phyloP scores from a whole-genome alignment of 2,329 filamentous ascomycete genomes.

The Colletotrichum sp. region DNA sequence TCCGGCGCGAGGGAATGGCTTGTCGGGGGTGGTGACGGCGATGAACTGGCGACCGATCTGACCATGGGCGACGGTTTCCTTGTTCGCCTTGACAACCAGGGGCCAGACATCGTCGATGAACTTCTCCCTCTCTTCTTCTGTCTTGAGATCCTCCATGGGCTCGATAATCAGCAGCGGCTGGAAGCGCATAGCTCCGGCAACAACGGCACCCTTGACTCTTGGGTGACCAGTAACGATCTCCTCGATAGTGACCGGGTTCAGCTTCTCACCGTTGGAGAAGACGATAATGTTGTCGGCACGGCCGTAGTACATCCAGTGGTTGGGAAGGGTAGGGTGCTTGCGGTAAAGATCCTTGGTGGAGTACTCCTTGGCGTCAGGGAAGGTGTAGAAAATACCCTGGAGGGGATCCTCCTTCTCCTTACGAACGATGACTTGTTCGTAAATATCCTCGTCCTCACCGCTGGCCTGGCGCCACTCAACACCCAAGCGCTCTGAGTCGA shows the following conservation, averaged over 20 bases:
- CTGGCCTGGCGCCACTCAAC: conserved; percentile 40
- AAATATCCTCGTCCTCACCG: conserved; percentile 34
- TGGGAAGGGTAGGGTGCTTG: conserved; percentile 40
- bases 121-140: conserved; percentile 18
- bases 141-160: conserved; percentile 35
- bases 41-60: conserved; percentile 47
- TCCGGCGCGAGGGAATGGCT: conserved; percentile 47
- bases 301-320: conserved; percentile 36
- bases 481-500: conserved; percentile 44
- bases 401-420: conserved; percentile 38
- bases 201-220: conserved; percentile 43
- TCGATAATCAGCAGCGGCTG: conserved; percentile 54
- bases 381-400: conserved; percentile 45
- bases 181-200: conserved; percentile 50
- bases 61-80: conserved; percentile 41
- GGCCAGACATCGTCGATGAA: conserved; percentile 52
- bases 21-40: conserved; percentile 38
- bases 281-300: conserved; percentile 47
- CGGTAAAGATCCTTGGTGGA: conserved; percentile 49
- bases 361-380: conserved; percentile 38
- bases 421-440: conserved; percentile 42
- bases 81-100: conserved; percentile 46
- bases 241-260: conserved; percentile 53
- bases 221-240: conserved; percentile 41
- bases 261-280: conserved; percentile 55